phyloP scores from a whole-genome alignment of 2,329 filamentous ascomycete genomes.

The Cercospora zeae-maydis region DNA sequence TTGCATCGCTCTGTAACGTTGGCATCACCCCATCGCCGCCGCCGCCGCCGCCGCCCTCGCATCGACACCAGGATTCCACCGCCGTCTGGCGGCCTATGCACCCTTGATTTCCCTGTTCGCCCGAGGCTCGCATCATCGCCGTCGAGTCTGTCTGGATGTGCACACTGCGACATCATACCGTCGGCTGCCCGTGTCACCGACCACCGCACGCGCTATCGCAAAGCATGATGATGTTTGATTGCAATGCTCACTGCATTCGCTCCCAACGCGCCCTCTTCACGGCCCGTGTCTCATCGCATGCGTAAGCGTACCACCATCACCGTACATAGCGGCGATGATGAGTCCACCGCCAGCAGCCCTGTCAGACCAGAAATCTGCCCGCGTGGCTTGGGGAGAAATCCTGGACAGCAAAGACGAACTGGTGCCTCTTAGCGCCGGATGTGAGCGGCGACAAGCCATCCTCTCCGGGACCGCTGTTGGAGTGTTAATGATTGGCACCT shows the following conservation, averaged over 20 bases:
- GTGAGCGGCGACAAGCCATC: conserved; percentile 5
- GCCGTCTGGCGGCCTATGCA: not conserved
- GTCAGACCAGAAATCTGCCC: not conserved
- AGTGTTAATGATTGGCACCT: not conserved
- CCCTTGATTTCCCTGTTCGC: not conserved
- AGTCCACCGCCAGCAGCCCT: not conserved
- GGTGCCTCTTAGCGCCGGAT: conserved; percentile 10
- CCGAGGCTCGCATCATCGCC: not conserved
- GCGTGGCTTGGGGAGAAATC: conserved; percentile 6
- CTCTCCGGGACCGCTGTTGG: not conserved
- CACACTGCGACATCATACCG: not conserved
- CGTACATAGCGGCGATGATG: conserved; percentile 5
- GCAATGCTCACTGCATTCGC: not conserved
- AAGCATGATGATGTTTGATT: not conserved
- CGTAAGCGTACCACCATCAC: conserved; percentile 15
- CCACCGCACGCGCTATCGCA: not conserved
- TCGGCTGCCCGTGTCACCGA: not conserved
- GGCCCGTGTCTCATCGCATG: conserved; percentile 13
- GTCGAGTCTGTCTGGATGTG: not conserved
- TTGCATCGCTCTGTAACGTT: conserved; percentile 6
- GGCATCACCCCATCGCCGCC: not conserved
- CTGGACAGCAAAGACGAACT: conserved; percentile 5
- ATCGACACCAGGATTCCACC: not conserved
- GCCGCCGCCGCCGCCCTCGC: not conserved
- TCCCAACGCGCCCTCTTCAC: not conserved